Evolutionary conservation across 352 stramenopile genomes (phyloP), one percentile per base, ranked within the genome.

Genomic region (Phytopythium cucurbitacearum): DNA sequence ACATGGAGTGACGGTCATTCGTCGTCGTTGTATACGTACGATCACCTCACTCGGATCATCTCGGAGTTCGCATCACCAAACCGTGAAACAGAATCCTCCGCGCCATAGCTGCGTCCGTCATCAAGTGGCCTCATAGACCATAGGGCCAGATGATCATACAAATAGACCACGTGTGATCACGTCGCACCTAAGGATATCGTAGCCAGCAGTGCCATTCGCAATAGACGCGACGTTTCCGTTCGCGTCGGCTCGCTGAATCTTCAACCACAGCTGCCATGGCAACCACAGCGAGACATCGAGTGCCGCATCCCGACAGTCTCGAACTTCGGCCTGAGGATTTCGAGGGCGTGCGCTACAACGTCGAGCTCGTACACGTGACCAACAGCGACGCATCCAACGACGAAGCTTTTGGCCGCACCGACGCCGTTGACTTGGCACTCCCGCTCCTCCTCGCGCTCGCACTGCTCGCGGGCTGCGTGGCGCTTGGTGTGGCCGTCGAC

Each of bases 1-100:
- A 89, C 95, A 50, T 99, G 97, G 97, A 98, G 86, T 48, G 97
- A 99, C 67, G 97, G 96, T 9, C 97, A 99, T 78, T 88, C 77
- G 48, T 98, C 94, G 15, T 93, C 83, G 10, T 76, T 99, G 28
- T 99, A 99, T 76, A 98, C 97, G 10, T 99, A 98, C 71, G 80
- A 96, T 53, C 79, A 85, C 40, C 47, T 96, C 45, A 73, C 69
- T 32, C 60, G 68, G 48, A 68, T 95, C 48, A 76, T 87, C 51
- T 54, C 63, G 1, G 83, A 91, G 37, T 66, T 68, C 53, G 32
- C 63, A 1, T 49, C 56, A 28, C 21, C 21, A 28, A 28, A 28
- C 21, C 21, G 21, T 28, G 21, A 28, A 28, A 28, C 21, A 28
- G 21, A 28, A 28, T 28, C 21, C 21, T 28, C 21, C 21, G 21